phyloP scores from a whole-genome alignment of 169 alveolate genomes.

The Plasmodium chabaudi region DNA sequence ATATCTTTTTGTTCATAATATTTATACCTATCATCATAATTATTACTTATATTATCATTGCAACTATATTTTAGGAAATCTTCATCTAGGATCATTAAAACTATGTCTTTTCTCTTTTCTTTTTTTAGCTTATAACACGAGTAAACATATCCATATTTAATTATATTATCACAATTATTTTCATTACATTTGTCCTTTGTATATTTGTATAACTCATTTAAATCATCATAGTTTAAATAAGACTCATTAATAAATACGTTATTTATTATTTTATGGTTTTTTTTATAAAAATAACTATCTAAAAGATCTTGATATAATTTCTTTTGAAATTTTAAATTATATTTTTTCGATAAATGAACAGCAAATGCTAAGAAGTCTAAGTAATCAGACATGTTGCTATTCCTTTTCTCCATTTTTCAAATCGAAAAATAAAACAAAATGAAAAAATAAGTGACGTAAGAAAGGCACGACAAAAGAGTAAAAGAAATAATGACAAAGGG shows the following conservation, averaged over 20 bases:
- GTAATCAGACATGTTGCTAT: not conserved
- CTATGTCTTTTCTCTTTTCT: constrained; percentile 33
- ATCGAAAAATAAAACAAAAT: not conserved
- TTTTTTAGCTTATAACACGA: constrained; percentile 63
- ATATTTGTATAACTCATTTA: constrained; percentile 33
- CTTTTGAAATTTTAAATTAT: constrained; percentile 62
- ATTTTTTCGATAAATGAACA: constrained; percentile 62
- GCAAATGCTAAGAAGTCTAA: constrained; percentile 24
- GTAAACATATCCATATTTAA: constrained; percentile 66
- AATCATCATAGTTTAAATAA: constrained; percentile 44
- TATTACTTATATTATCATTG: not conserved
- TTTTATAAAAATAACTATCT: constrained; percentile 43
- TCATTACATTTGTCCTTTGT: constrained; percentile 37
- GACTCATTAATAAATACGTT: not conserved
- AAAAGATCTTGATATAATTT: constrained; percentile 57
- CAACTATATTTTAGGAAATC: constrained; percentile 60
- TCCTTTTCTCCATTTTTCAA: constrained; percentile 20
- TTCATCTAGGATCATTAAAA: constrained; percentile 59
- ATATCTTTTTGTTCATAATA: constrained; percentile 33
- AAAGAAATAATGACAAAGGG: not conserved
- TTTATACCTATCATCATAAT: not conserved
- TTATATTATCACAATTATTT: constrained; percentile 41
- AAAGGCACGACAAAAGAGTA: not conserved
- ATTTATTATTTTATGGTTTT: constrained; percentile 2
- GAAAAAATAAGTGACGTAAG: not conserved